Conservation (phyloP, 768 basidiomycete genomes). For the Tulasnella sp. region DNA sequence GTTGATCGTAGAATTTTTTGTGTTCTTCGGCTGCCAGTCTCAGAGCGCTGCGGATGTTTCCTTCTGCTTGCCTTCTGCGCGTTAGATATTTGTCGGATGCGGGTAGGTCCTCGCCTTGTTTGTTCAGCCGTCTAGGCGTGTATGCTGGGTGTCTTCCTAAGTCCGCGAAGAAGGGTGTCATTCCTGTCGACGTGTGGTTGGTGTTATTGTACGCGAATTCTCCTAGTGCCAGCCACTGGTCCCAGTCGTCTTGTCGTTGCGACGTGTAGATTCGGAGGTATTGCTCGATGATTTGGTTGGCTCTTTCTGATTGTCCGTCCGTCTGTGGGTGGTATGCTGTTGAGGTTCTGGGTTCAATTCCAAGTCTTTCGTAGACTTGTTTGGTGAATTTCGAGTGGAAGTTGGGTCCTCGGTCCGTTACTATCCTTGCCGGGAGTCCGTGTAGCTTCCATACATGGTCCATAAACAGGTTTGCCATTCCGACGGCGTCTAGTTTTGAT, state of each 20-base stretch:
- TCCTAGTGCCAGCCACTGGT: conserved; percentile 29
- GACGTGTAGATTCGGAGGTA: conserved; percentile 29
- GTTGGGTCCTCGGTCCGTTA: conserved; percentile 8
- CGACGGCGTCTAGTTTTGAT: conserved; percentile 21
- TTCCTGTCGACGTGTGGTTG: conserved; percentile 25
- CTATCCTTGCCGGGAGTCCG: not conserved
- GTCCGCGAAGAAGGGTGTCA: conserved; percentile 31
- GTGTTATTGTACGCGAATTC: conserved; percentile 35
- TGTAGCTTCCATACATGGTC: conserved; percentile 24
- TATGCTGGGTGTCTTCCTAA: conserved; percentile 21
- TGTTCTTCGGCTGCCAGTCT: no score
- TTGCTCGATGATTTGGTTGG: conserved; percentile 26
- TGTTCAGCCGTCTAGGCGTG: not conserved
- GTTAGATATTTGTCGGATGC: not conserved
- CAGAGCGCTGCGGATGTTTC: no score
- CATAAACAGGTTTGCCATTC: conserved; percentile 32
- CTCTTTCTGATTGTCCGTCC: conserved; percentile 30
- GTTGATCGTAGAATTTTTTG: no score
- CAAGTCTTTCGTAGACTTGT: conserved; percentile 19
- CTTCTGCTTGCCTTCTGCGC: no score
- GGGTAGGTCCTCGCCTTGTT: not conserved
- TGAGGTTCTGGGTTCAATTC: conserved; percentile 21
- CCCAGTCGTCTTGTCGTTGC: conserved; percentile 36
- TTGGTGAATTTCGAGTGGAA: conserved; percentile 4
- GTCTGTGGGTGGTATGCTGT: conserved; percentile 38